These are phyloP conservation scores for Phylloporus sp. DNA, from an alignment of 768 basidiomycete species.

Conservation along the genomic window DNA sequence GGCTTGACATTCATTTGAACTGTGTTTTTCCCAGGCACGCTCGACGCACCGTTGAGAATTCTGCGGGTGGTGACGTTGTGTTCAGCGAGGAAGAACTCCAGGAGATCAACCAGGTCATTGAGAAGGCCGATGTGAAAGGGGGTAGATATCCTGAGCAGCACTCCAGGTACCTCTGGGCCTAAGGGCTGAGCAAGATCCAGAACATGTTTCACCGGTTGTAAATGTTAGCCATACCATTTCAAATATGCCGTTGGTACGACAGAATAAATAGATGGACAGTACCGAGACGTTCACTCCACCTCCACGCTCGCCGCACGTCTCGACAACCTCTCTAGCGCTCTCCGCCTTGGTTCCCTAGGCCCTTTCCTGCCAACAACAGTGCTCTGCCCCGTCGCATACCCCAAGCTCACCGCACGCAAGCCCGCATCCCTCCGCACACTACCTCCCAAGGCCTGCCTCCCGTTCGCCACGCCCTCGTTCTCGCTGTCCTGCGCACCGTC, in stretches of 20 bases:
- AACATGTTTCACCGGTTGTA: too few species aligned
- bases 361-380: slow-evolving; percentile 2
- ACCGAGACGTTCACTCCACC: slow-evolving; percentile 5
- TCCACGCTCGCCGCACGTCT: slow-evolving; percentile 20
- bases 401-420: slow-evolving; percentile 26
- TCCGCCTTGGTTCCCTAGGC: slow-evolving; percentile 19
- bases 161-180: slow-evolving; percentile 32
- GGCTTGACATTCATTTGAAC: neutral
- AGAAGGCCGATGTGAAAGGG: slow-evolving; percentile 37
- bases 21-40: slow-evolving; percentile 21
- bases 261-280: neutral
- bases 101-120: slow-evolving; percentile 38
- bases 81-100: slow-evolving; percentile 38
- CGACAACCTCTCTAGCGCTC: slow-evolving; percentile 18
- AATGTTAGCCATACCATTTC: too few species aligned
- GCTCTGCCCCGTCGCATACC: slow-evolving; percentile 17
- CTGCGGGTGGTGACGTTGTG: slow-evolving; percentile 39
- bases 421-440: slow-evolving; percentile 18
- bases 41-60: slow-evolving; percentile 44
- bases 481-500: slow-evolving; percentile 3
- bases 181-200: too few species aligned
- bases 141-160: slow-evolving; percentile 33
- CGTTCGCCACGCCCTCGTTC: neutral
- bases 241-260: too few species aligned
- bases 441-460: neutral